A percentile compares a stretch with the other conserved stretches of the same genome.
phyloP scores from a whole-genome alignment of 345 rosid genomes.

The Atalantia buxifolia region DNA sequence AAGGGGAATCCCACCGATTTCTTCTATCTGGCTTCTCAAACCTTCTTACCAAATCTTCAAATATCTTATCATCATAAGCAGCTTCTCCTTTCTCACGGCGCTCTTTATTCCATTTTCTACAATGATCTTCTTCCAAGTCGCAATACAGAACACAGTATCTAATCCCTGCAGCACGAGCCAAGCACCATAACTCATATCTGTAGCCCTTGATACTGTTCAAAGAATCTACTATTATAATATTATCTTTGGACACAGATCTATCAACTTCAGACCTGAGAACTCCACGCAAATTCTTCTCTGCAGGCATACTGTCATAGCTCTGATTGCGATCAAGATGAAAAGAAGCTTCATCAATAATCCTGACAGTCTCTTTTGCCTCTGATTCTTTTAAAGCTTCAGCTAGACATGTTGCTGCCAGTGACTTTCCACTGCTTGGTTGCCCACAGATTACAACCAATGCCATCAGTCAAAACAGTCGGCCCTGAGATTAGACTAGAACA shows the following conservation, averaged over 20 bases:
- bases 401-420: slow-evolving; percentile 58
- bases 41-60: slow-evolving; percentile 76
- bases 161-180: slow-evolving; percentile 87
- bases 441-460: slow-evolving; percentile 93
- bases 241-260: slow-evolving; percentile 87
- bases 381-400: slow-evolving; percentile 66
- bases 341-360: slow-evolving; percentile 68
- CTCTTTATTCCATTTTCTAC: slow-evolving; percentile 78
- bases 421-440: slow-evolving; percentile 96
- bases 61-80: slow-evolving; percentile 57
- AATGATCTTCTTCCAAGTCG: slow-evolving; percentile 58
- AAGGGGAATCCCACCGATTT: slow-evolving; percentile 96
- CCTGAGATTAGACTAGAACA: background rate
- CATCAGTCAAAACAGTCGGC: slow-evolving; percentile 30
- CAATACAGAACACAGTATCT: slow-evolving; percentile 80
- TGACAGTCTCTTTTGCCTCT: slow-evolving; percentile 52
- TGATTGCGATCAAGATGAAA: slow-evolving; percentile 90
- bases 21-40: slow-evolving; percentile 91
- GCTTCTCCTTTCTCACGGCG: slow-evolving; percentile 62
- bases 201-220: slow-evolving; percentile 94
- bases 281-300: slow-evolving; percentile 93
- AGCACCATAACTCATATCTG: slow-evolving; percentile 92
- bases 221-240: slow-evolving; percentile 80
- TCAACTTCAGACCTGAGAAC: slow-evolving; percentile 95
- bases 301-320: slow-evolving; percentile 83